Evolutionary conservation across 371 early-diverging fungal genomes (phyloP), one percentile per base, ranked within the genome.

Genomic region (Blastocladiella emersonii): DNA sequence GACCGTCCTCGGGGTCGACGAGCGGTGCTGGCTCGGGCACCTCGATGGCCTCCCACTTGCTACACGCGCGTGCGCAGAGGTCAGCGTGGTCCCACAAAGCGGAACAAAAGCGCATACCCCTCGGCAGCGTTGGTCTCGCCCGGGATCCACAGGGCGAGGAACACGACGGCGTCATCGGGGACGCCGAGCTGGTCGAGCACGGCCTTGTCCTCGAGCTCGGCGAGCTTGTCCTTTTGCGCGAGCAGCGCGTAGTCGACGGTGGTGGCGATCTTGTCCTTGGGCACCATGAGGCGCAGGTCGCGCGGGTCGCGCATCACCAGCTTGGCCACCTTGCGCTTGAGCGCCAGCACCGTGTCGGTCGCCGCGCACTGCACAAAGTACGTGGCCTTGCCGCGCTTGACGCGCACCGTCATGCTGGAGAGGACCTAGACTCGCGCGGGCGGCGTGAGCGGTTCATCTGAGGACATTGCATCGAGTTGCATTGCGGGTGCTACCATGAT

Each of bases 181-280:
- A 57, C 35, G 21, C 60, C 60, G 21, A 62, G 19, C 13, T 62
- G 62, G n/a, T 62, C 57, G 19, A 62, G 62, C 35, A 62, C 57
- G 0, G 62, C 59, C 37, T 62, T 62, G 19, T 62, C 57, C 30
- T 62, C 62, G n/a, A 62, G 43, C 34, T 62, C 62, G n/a, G 62
- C 62, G 5, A 45, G 36, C 41, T 61, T 61, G 30, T 27, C 34
- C 32, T 61, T 34, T 10, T 15, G 0, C 17, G 25, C 15, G 15
- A 55, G 25, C 17, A 27, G 34, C 36, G 62, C 35, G 21, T 62
- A 55, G 37, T 55, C 44, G 17, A 62, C 59, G 13, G 34, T 32
- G 1, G 44, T 61, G 13, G 62, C 8, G 30, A 62, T 62, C 30
- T 25, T 30, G n/a, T 62, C 62, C 17, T 61, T 61, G 1, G 62